phyloP scores from a whole-genome alignment of 306 rosid genomes.

The Corylus americana region DNA sequence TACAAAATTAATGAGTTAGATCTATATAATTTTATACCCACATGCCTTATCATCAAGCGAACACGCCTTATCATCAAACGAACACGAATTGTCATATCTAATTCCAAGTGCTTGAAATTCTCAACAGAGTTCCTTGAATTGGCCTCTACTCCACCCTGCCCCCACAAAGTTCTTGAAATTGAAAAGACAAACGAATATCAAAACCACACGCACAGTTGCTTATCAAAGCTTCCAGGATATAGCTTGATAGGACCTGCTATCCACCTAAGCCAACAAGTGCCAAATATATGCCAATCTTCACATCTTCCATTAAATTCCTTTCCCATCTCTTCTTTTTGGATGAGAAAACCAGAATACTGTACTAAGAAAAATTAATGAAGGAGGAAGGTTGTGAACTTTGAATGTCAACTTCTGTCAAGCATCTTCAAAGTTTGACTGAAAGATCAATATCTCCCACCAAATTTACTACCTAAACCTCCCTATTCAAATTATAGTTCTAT shows the following conservation, averaged over 20 bases:
- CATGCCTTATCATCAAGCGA: no score
- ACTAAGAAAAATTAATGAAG: background rate
- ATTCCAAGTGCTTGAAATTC: no score
- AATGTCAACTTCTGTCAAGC: background rate
- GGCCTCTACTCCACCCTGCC: no score
- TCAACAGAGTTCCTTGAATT: background rate
- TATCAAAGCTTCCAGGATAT: background rate
- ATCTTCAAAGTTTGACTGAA: background rate
- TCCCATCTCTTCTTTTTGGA: background rate
- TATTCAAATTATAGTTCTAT: background rate
- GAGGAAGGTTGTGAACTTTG: background rate
- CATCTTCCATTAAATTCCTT: background rate
- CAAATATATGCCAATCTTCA: background rate
- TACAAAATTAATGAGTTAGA: no score
- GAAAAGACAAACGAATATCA: background rate
- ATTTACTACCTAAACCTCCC: background rate
- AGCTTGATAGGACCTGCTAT: background rate
- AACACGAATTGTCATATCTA: no score
- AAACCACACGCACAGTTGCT: background rate
- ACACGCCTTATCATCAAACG: no score
- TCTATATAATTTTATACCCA: no score
- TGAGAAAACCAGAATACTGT: background rate
- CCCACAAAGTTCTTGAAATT: no score
- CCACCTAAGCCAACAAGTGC: background rate
- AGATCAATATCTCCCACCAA: background rate